These are phyloP conservation scores for Coleophoma eucalyptorum DNA, from an alignment of 2,329 filamentous ascomycete genomes.

Conservation along the genomic window DNA sequence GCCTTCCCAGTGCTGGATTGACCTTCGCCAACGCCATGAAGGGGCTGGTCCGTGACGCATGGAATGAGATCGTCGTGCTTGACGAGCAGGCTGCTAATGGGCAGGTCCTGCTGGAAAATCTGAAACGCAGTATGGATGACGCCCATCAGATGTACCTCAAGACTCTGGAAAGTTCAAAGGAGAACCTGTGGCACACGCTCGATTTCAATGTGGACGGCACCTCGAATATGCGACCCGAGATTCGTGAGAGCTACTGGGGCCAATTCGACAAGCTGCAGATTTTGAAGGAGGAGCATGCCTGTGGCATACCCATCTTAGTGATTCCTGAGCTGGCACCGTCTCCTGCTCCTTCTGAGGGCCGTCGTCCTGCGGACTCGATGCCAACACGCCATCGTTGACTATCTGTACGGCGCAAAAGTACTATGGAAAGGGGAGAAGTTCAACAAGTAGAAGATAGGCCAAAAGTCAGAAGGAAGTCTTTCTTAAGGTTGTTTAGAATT, in stretches of 20 bases:
- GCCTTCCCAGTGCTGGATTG: not conserved
- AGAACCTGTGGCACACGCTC: conserved; percentile 1
- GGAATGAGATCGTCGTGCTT: not conserved
- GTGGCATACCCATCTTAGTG: not conserved
- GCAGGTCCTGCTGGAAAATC: not conserved
- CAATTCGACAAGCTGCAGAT: not conserved
- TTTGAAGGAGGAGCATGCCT: not conserved
- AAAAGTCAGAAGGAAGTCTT: too few relatives aligned
- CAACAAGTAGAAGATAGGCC: too few relatives aligned
- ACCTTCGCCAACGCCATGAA: not conserved
- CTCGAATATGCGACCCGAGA: not conserved
- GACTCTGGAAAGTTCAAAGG: not conserved
- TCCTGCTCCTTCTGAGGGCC: not conserved
- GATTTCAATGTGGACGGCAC: not conserved
- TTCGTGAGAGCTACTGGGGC: not conserved
- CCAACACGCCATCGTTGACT: not conserved
- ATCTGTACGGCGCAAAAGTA: too few relatives aligned
- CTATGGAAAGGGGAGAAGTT: too few relatives aligned
- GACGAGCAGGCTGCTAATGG: not conserved
- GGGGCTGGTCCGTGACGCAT: not conserved
- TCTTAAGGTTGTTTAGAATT: too few relatives aligned
- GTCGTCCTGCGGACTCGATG: not conserved
- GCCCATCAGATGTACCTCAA: not conserved
- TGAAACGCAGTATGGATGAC: not conserved
- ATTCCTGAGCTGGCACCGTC: not conserved